These are phyloP conservation scores for Podaxis carcinomalis DNA, from an alignment of 768 basidiomycete genomes.

Conservation along the genomic window DNA sequence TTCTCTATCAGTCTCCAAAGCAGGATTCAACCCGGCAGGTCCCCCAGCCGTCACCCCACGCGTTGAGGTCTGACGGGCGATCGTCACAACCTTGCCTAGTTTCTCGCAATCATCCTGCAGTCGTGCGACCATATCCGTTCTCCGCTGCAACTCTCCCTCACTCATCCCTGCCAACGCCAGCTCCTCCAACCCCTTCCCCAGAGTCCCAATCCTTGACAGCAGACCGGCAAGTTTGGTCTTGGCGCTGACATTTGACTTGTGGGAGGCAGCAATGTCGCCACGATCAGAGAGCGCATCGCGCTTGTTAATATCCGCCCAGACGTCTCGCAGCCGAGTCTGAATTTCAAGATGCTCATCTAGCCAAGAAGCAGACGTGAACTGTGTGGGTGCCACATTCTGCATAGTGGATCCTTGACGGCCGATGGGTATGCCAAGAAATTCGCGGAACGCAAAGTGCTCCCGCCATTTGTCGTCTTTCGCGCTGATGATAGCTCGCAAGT, in stretches of 20 bases:
- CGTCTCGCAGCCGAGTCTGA: constrained; percentile 69
- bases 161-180: constrained; percentile 71
- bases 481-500: constrained; percentile 82
- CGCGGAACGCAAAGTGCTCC: constrained; percentile 70
- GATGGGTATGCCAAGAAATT: constrained; percentile 83
- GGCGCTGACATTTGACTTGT: constrained; percentile 77
- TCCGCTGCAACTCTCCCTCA: constrained; percentile 87
- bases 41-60: constrained; percentile 17
- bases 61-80: constrained; percentile 54
- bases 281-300: constrained; percentile 80
- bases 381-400: constrained; percentile 27
- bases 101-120: constrained; percentile 91
- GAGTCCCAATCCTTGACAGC: constrained; percentile 65
- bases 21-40: constrained; percentile 30
- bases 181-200: constrained; percentile 65
- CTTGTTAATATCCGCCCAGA: constrained; percentile 83
- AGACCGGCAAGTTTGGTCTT: constrained; percentile 80
- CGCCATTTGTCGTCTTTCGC: constrained; percentile 83
- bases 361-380: constrained; percentile 80
- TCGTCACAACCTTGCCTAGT: constrained; percentile 79
- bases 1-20: constrained; percentile 56
- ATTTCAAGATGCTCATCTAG: constrained; percentile 84
- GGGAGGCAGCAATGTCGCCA: constrained; percentile 69
- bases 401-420: constrained; percentile 41
- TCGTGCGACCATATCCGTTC: constrained; percentile 85